Percentiles rank a stretch among this genome's conserved stretches.
These are phyloP conservation scores for Penstemon newberryi DNA, from an alignment of 257 asterid species.

Conservation along the genomic window DNA sequence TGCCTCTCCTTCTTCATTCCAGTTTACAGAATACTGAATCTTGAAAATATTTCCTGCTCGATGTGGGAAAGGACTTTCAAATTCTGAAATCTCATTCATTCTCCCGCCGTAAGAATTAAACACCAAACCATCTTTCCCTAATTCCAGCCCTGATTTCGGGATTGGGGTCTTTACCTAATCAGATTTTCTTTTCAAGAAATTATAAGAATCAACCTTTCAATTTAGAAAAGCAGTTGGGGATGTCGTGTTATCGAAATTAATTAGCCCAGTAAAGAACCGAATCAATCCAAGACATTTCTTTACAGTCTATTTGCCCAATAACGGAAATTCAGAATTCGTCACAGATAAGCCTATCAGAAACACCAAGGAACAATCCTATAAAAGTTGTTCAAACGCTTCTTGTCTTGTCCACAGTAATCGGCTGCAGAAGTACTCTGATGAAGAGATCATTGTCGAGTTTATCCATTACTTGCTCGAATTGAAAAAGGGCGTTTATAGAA, in stretches of 20 bases:
- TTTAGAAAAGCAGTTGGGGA: constrained; percentile 12
- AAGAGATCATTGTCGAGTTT: no score
- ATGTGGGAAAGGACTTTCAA: constrained; percentile 34
- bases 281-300: constrained; percentile 34
- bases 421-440: no score
- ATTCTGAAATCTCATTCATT: constrained; percentile 28
- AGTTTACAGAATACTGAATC: constrained; percentile 29
- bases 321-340: constrained; percentile 27
- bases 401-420: constrained; percentile 13
- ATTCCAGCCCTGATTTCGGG: constrained; percentile 20
- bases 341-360: constrained; percentile 25
- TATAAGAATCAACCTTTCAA: constrained; percentile 16
- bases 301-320: constrained; percentile 19
- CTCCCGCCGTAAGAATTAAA: constrained; percentile 43
- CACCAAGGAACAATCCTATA: constrained; percentile 32
- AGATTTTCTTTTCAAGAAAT: constrained; percentile 36
- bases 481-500: no score
- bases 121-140: constrained; percentile 32
- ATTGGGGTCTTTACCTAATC: constrained; percentile 35
- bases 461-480: no score
- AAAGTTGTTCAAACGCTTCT: constrained; percentile 27
- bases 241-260: constrained; percentile 27
- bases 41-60: constrained; percentile 36
- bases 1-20: constrained; percentile 19
- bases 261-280: constrained; percentile 41